These are phyloP conservation scores for Leishmania guyanensis DNA, from an alignment of 208 protist genomes.

Conservation along the genomic window DNA sequence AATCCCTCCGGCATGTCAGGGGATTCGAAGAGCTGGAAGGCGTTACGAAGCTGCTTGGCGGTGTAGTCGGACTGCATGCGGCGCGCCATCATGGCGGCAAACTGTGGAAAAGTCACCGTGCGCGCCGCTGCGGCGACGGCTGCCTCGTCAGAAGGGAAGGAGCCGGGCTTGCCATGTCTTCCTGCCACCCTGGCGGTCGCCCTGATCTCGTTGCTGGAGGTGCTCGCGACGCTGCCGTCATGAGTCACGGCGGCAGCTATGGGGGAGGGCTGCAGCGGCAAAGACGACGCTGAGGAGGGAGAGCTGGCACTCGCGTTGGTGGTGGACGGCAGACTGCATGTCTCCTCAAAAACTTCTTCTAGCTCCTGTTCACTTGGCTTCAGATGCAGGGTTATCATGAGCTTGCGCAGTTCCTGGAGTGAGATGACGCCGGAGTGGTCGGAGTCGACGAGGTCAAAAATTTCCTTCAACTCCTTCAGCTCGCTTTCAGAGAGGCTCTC, in stretches of 20 bases:
- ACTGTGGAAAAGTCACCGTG: slow-evolving; percentile 86
- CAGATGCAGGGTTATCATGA: slow-evolving; percentile 88
- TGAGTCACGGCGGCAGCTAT: background rate
- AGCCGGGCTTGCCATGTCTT: slow-evolving; percentile 2
- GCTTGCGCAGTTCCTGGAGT: slow-evolving; percentile 73
- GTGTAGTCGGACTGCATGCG: slow-evolving; percentile 89
- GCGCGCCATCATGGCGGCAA: slow-evolving; percentile 86
- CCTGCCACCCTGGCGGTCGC: background rate
- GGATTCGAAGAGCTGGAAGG: slow-evolving; percentile 93
- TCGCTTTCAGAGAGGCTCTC: slow-evolving; percentile 66
- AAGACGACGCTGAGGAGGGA: background rate
- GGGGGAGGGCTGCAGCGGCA: background rate
- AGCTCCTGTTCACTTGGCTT: slow-evolving; percentile 89
- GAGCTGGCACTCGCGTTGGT: background rate
- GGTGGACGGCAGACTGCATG: background rate
- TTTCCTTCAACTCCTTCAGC: slow-evolving; percentile 90
- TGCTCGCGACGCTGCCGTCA: background rate
- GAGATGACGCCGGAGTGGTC: slow-evolving; percentile 77
- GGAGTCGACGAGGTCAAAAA: slow-evolving; percentile 91
- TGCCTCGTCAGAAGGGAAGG: background rate
- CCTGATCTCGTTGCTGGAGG: slow-evolving; percentile 13
- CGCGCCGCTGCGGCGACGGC: background rate
- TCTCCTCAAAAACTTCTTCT: slow-evolving; percentile 77
- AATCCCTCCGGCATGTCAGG: slow-evolving; percentile 76
- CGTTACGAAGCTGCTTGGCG: slow-evolving; percentile 79